Evolutionary conservation across 352 stramenopile genomes (phyloP).

Genomic region (Pythium pectinolyticum): DNA sequence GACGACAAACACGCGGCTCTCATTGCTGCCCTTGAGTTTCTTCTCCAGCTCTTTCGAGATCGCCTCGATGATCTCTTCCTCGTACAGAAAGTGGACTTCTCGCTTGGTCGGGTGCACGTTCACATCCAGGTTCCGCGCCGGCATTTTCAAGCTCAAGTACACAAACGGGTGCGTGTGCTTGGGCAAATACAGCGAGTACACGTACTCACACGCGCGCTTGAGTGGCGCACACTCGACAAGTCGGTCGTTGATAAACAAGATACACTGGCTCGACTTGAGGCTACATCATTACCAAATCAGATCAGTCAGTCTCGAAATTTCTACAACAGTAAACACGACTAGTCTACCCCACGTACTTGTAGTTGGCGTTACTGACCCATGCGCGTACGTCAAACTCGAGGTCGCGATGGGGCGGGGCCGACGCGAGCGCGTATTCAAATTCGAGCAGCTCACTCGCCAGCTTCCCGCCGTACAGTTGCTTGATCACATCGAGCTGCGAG

Average conservation of each 20-base stretch:
- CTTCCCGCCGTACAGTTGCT: constrained; percentile 73
- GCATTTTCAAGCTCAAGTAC: constrained; percentile 96
- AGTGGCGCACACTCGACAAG: constrained; percentile 93
- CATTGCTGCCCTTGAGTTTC: constrained; percentile 87
- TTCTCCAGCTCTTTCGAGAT: constrained; percentile 78
- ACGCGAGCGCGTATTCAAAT: constrained; percentile 40
- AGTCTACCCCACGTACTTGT: constrained; percentile 53
- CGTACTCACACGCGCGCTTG: constrained; percentile 92
- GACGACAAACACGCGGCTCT: constrained; percentile 88
- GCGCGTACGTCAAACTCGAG: constrained; percentile 46
- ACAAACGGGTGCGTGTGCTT: constrained; percentile 96
- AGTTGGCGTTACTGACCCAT: constrained; percentile 89
- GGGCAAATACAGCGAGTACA: constrained; percentile 93
- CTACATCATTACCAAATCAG: constrained; percentile 31
- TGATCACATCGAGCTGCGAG: constrained; percentile 71
- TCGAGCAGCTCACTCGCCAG: constrained; percentile 58
- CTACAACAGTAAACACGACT: not conserved
- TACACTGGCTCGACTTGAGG: constrained; percentile 79
- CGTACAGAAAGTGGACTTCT: constrained; percentile 96
- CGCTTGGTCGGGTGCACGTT: constrained; percentile 99
- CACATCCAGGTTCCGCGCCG: constrained; percentile 94
- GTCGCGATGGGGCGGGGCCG: constrained; percentile 24
- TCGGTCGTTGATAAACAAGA: constrained; percentile 98
- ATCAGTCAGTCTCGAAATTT: not conserved
- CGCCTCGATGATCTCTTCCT: constrained; percentile 91